A percentile compares a stretch with the other conserved stretches of the same genome.
These are phyloP conservation scores for Cytidiella melzeri DNA, from an alignment of 768 basidiomycete genomes.

Conservation along the genomic window DNA sequence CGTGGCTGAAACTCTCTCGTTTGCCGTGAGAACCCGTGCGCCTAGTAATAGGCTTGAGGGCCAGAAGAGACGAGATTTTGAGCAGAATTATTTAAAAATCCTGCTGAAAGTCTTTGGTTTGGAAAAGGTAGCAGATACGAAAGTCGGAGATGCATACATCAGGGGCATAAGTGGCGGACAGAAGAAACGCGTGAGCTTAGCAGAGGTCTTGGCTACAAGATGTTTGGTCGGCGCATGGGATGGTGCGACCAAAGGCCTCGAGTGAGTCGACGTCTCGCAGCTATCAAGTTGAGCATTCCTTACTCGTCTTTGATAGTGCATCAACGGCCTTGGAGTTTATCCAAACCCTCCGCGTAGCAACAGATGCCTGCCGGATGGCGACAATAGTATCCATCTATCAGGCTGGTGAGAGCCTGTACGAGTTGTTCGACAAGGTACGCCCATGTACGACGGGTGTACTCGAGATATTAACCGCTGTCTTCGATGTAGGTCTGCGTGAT, in stretches of 20 bases:
- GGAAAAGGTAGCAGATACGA: conserved; percentile 62
- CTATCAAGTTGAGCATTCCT: not conserved
- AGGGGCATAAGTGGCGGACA: conserved; percentile 71
- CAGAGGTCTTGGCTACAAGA: conserved; percentile 60
- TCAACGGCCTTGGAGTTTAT: conserved; percentile 57
- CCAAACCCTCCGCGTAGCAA: conserved; percentile 48
- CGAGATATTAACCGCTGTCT: too few species aligned
- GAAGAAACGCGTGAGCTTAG: conserved; percentile 74
- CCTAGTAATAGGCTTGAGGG: conserved; percentile 48
- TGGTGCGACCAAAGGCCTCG: conserved; percentile 46
- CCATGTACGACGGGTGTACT: too few species aligned
- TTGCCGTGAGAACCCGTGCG: conserved; percentile 64
- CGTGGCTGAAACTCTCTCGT: conserved; percentile 67
- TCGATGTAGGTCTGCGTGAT: conserved; percentile 78
- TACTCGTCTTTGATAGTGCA: conserved; percentile 20
- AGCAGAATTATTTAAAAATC: conserved; percentile 35
- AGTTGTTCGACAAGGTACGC: conserved; percentile 74
- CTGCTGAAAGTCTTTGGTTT: conserved; percentile 71
- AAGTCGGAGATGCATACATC: conserved; percentile 73
- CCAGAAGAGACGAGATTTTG: conserved; percentile 37
- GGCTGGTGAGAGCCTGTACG: conserved; percentile 62
- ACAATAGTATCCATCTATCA: conserved; percentile 83
- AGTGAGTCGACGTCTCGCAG: conserved; percentile 17
- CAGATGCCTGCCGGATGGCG: conserved; percentile 37
- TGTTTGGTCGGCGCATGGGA: conserved; percentile 70